These are phyloP conservation scores for Hymenoscyphus linearis DNA, from an alignment of 2,329 filamentous ascomycete species.

Conservation along the genomic window DNA sequence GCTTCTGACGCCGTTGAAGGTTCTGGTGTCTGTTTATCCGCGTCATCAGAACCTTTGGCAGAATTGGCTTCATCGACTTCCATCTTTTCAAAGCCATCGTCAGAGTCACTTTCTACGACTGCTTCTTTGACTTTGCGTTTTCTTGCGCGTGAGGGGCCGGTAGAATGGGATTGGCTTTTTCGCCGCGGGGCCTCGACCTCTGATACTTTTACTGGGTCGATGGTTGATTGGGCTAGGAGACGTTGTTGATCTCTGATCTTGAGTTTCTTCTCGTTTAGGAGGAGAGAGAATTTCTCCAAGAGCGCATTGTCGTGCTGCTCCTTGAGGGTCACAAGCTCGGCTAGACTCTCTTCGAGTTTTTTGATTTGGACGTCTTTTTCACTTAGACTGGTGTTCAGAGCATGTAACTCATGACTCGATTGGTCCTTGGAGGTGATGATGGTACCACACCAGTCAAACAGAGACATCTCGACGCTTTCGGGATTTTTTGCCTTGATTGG, in stretches of 20 bases:
- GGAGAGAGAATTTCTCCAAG: constrained; percentile 61
- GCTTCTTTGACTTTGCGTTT: constrained; percentile 45
- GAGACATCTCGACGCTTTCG: constrained; percentile 47
- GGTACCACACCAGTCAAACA: constrained; percentile 65
- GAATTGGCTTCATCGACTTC: constrained; percentile 38
- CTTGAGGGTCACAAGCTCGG: constrained; percentile 62
- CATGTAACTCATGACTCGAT: constrained; percentile 14
- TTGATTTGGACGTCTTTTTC: constrained; percentile 51
- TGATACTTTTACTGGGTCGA: constrained; percentile 23
- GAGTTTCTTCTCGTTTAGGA: constrained; percentile 75
- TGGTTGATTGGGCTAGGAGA: constrained; percentile 39
- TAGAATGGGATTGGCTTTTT: constrained; percentile 10
- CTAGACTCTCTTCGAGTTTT: constrained; percentile 57
- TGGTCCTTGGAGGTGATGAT: constrained; percentile 39
- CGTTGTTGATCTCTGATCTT: constrained; percentile 72
- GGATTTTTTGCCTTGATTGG: constrained; percentile 44
- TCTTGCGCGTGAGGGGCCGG: constrained; percentile 36
- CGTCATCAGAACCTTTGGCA: constrained; percentile 16
- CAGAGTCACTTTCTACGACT: constrained; percentile 33
- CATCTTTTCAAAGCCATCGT: constrained; percentile 47
- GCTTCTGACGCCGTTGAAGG: constrained; percentile 22
- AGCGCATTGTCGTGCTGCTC: constrained; percentile 60
- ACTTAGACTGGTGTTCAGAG: constrained; percentile 36
- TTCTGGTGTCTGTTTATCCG: constrained; percentile 19
- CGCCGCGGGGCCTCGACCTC: constrained; percentile 10